Evolutionary conservation across 345 rosid genomes (phyloP).

Genomic region (Populus euphratica): DNA sequence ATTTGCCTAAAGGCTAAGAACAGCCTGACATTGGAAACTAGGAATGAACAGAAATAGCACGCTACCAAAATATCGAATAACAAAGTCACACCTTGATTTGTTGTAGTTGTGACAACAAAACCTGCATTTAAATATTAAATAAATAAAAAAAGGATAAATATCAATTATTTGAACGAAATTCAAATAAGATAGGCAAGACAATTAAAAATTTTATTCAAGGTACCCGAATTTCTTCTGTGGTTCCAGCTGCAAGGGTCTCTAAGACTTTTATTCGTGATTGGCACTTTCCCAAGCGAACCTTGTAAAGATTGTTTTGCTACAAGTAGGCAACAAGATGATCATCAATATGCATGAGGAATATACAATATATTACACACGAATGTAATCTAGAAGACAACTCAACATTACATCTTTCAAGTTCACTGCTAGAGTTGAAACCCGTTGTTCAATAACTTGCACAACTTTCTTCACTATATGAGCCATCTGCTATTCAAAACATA

Average conservation of each 20-base stretch:
- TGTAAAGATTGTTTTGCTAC: conserved; percentile 73
- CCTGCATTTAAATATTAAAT: conserved; percentile 11
- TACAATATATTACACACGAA: conserved; percentile 5
- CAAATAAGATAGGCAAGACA: conserved; percentile 16
- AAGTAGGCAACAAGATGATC: conserved; percentile 21
- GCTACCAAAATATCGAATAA: background rate
- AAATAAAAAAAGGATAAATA: conserved; percentile 3
- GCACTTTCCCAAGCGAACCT: conserved; percentile 68
- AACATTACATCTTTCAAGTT: conserved; percentile 64
- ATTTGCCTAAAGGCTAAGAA: background rate
- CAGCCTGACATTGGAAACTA: background rate
- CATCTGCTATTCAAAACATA: conserved; percentile 34
- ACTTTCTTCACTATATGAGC: conserved; percentile 59
- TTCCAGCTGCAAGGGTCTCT: conserved; percentile 74
- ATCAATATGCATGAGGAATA: conserved; percentile 19
- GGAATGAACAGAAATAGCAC: background rate
- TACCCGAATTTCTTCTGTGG: conserved; percentile 78
- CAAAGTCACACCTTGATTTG: conserved; percentile 23
- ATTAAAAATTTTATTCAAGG: conserved; percentile 4
- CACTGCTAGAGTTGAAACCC: conserved; percentile 67
- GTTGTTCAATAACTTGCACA: conserved; percentile 63
- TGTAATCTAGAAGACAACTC: conserved; percentile 10
- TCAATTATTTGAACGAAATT: conserved; percentile 13
- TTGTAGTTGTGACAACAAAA: conserved; percentile 22
- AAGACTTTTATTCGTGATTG: conserved; percentile 64